A percentile compares a stretch with the other conserved stretches of the same genome.
phyloP scores from a whole-genome alignment of 1,139 yeast genomes.

The Ogataea hybrid region DNA sequence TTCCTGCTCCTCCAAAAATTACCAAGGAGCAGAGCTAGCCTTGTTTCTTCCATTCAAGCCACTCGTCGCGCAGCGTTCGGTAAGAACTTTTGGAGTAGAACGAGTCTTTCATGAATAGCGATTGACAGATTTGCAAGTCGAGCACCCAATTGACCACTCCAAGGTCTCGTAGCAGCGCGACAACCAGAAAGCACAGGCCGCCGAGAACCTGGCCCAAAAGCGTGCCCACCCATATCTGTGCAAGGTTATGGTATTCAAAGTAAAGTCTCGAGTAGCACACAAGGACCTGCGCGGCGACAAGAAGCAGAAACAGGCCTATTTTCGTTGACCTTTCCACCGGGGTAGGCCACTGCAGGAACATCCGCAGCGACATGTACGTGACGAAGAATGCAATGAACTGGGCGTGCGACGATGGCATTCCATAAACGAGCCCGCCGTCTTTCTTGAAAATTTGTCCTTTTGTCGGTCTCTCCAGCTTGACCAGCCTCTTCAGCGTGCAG shows the following conservation, averaged over 20 bases:
- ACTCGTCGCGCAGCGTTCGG: conserved; percentile 21
- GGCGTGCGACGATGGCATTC: conserved; percentile 97
- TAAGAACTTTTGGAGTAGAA: conserved; percentile 18
- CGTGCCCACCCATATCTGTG: conserved; percentile 75
- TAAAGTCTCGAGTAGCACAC: conserved; percentile 80
- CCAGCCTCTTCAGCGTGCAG: conserved; percentile 58
- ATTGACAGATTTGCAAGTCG: conserved; percentile 43
- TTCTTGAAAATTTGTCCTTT: conserved; percentile 40
- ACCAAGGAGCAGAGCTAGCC: not conserved
- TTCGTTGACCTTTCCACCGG: not conserved
- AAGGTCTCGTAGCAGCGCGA: conserved; percentile 52
- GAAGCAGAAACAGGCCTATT: conserved; percentile 16
- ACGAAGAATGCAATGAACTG: conserved; percentile 92
- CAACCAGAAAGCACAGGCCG: conserved; percentile 51
- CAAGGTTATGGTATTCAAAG: conserved; percentile 68
- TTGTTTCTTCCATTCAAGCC: conserved; percentile 24
- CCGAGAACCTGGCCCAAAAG: conserved; percentile 63
- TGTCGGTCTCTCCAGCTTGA: conserved; percentile 77
- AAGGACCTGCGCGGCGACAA: conserved; percentile 19
- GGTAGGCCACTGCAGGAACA: conserved; percentile 40
- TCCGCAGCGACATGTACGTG: conserved; percentile 56
- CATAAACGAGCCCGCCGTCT: conserved; percentile 44
- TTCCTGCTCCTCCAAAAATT: conserved; percentile 26
- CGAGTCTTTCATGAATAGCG: conserved; percentile 54
- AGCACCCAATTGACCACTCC: conserved; percentile 63